Evolutionary conservation across 2,329 filamentous ascomycete species (phyloP), one percentile per base, ranked within the genome.

Genomic region (Aspergillus sp.): DNA sequence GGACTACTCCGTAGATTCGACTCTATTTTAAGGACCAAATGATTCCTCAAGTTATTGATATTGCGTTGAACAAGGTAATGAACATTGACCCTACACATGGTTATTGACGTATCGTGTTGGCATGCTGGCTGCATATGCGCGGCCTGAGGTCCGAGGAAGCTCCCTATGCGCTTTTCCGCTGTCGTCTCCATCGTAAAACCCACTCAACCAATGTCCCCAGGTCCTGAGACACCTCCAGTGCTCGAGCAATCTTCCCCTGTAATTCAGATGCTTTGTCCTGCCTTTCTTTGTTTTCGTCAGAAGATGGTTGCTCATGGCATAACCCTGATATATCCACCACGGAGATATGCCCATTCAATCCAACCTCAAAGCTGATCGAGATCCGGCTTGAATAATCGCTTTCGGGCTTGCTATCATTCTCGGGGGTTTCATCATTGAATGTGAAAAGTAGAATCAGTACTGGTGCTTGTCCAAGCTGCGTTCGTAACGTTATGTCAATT

Each of bases 171-270:
- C 47, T 53, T 39, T 55, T 56, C 32, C 57, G 61, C 51, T 62
- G 62, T 45, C 60, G 58, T 52, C 59, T 52, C 63, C 61, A 66
- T 51, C 57, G 61, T 43, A 69, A 48, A 48, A 70, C 60, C 68
- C 69, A 73, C 60, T 72, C 70, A 28, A 73, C 67, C 35, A 70
- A 47, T 36, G 68, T 57, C 10, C 70, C 68, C 46, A 73, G 52
- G 57, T 73, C 69, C 51, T 73, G 70, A n/a, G 68, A 70, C 27
- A 60, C 58, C 50, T 71, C 68, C 29, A 73, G 53, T 33, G 70
- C 67, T 27, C 55, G 58, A 12, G 63, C 59, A 35, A 73, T 61
- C 50, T 65, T 65, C 47, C 57, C 56, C 45, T 61, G 62, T 10
- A 70, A 43, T 29, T 57, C 50, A 8, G 46, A 47, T 47, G 49